phyloP scores from a whole-genome alignment of 2,329 filamentous ascomycete genomes.

The Bipolaris sorokiniana region DNA sequence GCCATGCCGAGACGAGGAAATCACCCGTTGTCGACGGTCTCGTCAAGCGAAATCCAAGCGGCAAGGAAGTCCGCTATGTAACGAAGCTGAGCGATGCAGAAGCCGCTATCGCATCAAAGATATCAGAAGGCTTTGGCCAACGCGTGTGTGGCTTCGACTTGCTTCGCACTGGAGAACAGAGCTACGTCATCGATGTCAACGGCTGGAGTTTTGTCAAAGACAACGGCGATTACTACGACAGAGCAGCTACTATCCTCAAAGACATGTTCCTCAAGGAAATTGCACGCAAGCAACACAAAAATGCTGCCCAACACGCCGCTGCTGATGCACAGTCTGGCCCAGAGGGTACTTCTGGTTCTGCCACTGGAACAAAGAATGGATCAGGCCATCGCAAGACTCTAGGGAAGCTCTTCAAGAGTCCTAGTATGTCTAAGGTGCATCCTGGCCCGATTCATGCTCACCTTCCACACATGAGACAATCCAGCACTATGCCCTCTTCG shows the following conservation, averaged over 20 bases:
- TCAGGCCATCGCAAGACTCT: conserved; percentile 54
- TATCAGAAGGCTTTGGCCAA: conserved; percentile 90
- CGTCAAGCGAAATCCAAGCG: conserved; percentile 93
- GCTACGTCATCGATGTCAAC: conserved; percentile 98
- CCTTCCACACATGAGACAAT: conserved; percentile 44
- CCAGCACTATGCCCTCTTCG: conserved; percentile 49
- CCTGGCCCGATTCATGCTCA: conserved; percentile 44
- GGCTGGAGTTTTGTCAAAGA: conserved; percentile 99
- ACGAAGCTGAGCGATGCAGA: conserved; percentile 83
- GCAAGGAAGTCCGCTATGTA: conserved; percentile 95
- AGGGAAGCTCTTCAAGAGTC: conserved; percentile 67
- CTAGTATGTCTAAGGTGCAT: conserved; percentile 65
- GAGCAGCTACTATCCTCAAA: conserved; percentile 82
- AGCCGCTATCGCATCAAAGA: conserved; percentile 83
- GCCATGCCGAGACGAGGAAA: conserved; percentile 95
- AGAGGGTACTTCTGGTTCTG: conserved; percentile 22
- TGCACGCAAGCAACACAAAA: conserved; percentile 60
- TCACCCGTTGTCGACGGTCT: conserved; percentile 96
- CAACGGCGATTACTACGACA: conserved; percentile 97
- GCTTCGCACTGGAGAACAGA: conserved; percentile 83
- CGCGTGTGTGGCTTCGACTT: conserved; percentile 96
- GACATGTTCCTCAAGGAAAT: conserved; percentile 88
- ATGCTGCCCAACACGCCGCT: conserved; percentile 44
- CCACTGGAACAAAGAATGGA: conserved; percentile 42
- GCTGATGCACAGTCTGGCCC: conserved; percentile 44